Evolutionary conservation across 495 filamentous ascomycete genomes (phyloP).

Genomic region (Cercophora samala): DNA sequence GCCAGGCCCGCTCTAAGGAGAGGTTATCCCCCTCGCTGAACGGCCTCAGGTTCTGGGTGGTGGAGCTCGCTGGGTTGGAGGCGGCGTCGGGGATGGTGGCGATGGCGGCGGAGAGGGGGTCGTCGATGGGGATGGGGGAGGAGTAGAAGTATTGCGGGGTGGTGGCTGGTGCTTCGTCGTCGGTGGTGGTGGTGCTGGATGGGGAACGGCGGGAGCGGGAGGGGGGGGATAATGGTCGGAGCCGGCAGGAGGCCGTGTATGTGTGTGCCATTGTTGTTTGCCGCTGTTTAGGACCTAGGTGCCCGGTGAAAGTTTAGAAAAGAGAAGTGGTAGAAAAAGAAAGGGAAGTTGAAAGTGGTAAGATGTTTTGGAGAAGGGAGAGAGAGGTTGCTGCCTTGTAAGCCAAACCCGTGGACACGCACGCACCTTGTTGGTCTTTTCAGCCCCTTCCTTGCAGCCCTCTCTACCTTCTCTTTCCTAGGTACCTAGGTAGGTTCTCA

Average conservation of each 20-base stretch:
- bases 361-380: no score
- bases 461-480: no score
- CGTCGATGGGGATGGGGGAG: conserved; percentile 73
- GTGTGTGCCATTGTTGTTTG: background rate
- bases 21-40: conserved; percentile 73
- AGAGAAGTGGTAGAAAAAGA: background rate
- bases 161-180: conserved; percentile 41
- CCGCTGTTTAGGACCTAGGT: no score
- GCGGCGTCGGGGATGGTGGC: conserved; percentile 49
- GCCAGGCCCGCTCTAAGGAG: conserved; percentile 71
- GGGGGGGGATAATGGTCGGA: background rate
- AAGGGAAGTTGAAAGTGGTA: no score
- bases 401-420: no score
- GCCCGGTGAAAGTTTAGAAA: no score
- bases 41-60: conserved; percentile 62
- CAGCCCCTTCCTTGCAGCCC: no score
- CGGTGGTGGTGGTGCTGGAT: no score
- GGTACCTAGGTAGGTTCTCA: no score
- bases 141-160: conserved; percentile 78
- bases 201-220: no score
- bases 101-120: conserved; percentile 69
- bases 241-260: background rate
- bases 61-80: conserved; percentile 45
- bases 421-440: no score
- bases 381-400: no score